Evolutionary conservation across 306 rosid genomes (phyloP).

Genomic region (Gleditsia sinensis): DNA sequence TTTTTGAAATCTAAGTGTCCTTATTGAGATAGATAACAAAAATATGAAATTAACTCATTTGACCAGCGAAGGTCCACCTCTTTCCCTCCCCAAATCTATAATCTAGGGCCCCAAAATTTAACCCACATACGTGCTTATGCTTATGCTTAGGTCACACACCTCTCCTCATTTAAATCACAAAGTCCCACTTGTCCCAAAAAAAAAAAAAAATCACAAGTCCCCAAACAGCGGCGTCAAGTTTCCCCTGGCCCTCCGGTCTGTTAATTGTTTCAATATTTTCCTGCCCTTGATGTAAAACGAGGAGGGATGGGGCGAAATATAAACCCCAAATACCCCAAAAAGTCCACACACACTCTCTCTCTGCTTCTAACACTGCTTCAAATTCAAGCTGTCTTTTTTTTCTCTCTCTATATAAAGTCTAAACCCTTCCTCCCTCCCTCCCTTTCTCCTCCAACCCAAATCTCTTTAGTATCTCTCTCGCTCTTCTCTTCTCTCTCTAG

Average conservation of each 20-base stretch:
- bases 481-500: neutral
- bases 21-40: neutral
- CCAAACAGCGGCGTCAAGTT: neutral
- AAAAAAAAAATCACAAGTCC: too few relatives aligned
- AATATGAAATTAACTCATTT: neutral
- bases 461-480: constrained; percentile 31
- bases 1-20: too few relatives aligned
- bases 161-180: too few relatives aligned
- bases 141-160: neutral
- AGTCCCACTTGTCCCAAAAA: too few relatives aligned
- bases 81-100: neutral
- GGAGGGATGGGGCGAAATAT: neutral
- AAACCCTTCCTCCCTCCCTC: constrained; percentile 28
- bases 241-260: neutral
- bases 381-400: constrained; percentile 79
- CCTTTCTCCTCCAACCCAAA: constrained; percentile 17
- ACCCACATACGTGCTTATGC: neutral
- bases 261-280: neutral
- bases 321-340: neutral
- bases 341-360: neutral
- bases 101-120: neutral
- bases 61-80: neutral
- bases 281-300: neutral
- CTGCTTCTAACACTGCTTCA: constrained; percentile 61
- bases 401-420: constrained; percentile 24